A percentile compares a stretch with the other conserved stretches of the same genome.
Evolutionary conservation across 2,329 filamentous ascomycete species (phyloP).

Genomic region (Monosporascus sp.): DNA sequence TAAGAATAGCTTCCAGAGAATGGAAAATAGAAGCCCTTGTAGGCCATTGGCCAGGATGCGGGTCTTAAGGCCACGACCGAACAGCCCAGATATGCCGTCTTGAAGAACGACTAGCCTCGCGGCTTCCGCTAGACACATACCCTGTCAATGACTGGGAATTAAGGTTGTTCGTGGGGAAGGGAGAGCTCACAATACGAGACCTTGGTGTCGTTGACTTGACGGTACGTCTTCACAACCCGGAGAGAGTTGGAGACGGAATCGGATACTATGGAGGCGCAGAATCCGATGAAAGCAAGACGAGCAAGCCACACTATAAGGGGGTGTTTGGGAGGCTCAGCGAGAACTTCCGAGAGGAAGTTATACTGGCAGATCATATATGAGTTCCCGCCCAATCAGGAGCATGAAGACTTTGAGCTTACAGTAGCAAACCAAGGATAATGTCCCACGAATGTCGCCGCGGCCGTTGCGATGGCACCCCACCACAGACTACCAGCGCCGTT

Average conservation of each 20-base stretch:
- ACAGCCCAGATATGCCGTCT: constrained; percentile 37
- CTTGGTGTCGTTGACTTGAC: constrained; percentile 42
- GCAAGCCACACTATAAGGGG: constrained; percentile 36
- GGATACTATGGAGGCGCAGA: constrained; percentile 39
- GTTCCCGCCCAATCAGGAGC: too few relatives aligned
- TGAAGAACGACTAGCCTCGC: constrained; percentile 33
- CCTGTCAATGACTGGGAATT: background rate
- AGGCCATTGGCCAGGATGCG: constrained; percentile 43
- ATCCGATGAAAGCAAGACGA: constrained; percentile 38
- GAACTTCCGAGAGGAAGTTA: constrained; percentile 34
- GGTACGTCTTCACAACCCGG: constrained; percentile 43
- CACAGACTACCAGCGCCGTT: constrained; percentile 41
- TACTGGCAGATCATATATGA: constrained; percentile 26
- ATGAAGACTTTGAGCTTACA: constrained; percentile 17
- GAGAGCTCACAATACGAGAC: constrained; percentile 37
- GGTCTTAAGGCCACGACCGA: constrained; percentile 41
- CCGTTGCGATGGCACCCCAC: constrained; percentile 45
- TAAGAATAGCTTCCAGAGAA: constrained; percentile 44
- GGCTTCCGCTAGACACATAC: constrained; percentile 31
- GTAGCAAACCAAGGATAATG: constrained; percentile 48
- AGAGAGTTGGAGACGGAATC: constrained; percentile 43
- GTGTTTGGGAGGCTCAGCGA: constrained; percentile 35
- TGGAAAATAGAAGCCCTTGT: constrained; percentile 42
- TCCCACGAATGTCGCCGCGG: constrained; percentile 42
- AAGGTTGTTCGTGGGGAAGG: too few relatives aligned